Evolutionary conservation across 345 rosid species (phyloP).

Genomic region (Erysimum cheiranthoides): DNA sequence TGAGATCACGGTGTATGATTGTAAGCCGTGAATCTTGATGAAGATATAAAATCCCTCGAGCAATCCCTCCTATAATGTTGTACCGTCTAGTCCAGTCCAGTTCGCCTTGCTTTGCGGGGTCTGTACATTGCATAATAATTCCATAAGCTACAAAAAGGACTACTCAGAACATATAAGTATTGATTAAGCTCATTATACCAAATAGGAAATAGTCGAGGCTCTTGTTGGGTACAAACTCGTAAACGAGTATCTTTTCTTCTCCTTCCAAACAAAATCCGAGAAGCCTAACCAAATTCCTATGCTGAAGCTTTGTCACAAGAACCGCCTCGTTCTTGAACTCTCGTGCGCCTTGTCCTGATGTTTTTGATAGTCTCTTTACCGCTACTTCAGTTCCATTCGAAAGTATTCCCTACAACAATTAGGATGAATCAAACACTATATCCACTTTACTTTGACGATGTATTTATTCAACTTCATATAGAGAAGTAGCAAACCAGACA

Average conservation of each 20-base stretch:
- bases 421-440: neutral
- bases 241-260: constrained; percentile 18
- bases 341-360: constrained; percentile 18
- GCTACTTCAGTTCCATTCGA: constrained; percentile 29
- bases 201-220: constrained; percentile 15
- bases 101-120: constrained; percentile 25
- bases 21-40: constrained; percentile 41
- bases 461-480: neutral
- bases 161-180: neutral
- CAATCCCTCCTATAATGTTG: constrained; percentile 50
- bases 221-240: constrained; percentile 27
- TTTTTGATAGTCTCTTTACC: constrained; percentile 32
- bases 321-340: constrained; percentile 35
- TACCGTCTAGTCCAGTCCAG: constrained; percentile 55
- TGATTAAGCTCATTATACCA: neutral
- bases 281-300: constrained; percentile 55
- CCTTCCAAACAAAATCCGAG: constrained; percentile 44
- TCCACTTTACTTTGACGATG: neutral
- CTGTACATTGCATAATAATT: constrained; percentile 26
- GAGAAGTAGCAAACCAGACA: neutral
- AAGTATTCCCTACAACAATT: constrained; percentile 20
- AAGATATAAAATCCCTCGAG: constrained; percentile 48
- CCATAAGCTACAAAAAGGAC: neutral
- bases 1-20: constrained; percentile 32
- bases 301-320: constrained; percentile 40